These are phyloP conservation scores for Rhizopus delemar DNA, from an alignment of 371 early-diverging fungal species.

Conservation along the genomic window DNA sequence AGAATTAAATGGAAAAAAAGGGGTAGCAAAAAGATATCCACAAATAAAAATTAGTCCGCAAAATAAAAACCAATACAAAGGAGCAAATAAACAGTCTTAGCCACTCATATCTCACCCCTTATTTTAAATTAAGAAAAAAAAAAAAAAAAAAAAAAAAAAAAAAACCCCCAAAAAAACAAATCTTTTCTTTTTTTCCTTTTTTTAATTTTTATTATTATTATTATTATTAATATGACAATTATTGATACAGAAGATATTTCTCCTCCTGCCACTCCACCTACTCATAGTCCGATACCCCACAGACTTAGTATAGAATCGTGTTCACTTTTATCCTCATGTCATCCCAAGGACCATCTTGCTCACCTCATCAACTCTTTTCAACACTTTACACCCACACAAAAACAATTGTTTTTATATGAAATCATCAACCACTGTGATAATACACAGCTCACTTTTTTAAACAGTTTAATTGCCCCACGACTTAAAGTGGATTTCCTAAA, in stretches of 20 bases:
- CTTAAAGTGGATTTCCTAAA: slow-evolving; percentile 81
- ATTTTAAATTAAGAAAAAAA: too few relatives aligned
- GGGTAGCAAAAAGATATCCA: too few relatives aligned
- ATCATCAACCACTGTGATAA: slow-evolving; percentile 57
- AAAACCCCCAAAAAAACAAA: too few relatives aligned
- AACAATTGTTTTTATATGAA: slow-evolving; percentile 45
- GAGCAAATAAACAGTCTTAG: too few relatives aligned
- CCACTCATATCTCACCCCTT: too few relatives aligned
- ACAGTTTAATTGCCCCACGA: slow-evolving; percentile 59
- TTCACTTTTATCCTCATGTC: slow-evolving; percentile 6
- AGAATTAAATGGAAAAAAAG: too few relatives aligned
- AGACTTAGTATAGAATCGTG: slow-evolving; percentile 17
- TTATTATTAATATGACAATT: neutral
- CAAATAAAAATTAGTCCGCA: too few relatives aligned
- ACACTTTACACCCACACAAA: slow-evolving; percentile 38
- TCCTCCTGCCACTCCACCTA: slow-evolving; percentile 53
- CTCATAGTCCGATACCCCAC: slow-evolving; percentile 28
- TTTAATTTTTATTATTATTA: too few relatives aligned
- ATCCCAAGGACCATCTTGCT: slow-evolving; percentile 34
- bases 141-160: too few relatives aligned
- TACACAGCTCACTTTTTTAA: slow-evolving; percentile 58
- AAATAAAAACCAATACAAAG: too few relatives aligned
- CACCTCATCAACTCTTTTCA: slow-evolving; percentile 42
- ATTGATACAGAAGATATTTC: slow-evolving; percentile 37
- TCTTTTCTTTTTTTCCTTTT: too few relatives aligned